Evolutionary conservation across 345 rosid genomes (phyloP).

Genomic region (Syzygium aqueum): DNA sequence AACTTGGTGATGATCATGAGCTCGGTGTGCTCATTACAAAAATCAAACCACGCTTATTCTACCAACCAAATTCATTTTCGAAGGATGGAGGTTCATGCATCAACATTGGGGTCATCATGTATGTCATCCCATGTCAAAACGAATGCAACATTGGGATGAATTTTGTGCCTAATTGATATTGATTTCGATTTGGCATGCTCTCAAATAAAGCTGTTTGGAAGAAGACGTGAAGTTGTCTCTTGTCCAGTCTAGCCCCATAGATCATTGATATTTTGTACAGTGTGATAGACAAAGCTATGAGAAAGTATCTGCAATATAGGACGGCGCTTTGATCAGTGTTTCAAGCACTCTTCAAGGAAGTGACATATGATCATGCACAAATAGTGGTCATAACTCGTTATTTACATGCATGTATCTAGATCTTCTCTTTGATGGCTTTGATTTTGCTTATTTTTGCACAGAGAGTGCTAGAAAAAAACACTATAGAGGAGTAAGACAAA

Average conservation of each 20-base stretch:
- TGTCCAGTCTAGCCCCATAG: not conserved
- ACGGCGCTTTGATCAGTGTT: not conserved
- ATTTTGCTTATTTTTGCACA: constrained; percentile 8
- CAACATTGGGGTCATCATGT: not conserved
- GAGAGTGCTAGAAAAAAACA: constrained; percentile 53
- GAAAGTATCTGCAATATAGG: not conserved
- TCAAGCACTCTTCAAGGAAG: not conserved
- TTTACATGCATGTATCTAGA: not conserved
- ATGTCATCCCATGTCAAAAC: not conserved
- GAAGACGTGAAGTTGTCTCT: not conserved
- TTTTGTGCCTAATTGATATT: not conserved
- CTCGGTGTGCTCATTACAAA: not conserved
- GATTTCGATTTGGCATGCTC: not conserved
- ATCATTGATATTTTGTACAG: not conserved
- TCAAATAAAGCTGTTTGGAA: not conserved
- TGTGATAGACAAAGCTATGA: not conserved
- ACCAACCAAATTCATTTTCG: not conserved
- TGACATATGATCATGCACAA: not conserved
- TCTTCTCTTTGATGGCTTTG: not conserved
- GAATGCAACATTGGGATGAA: not conserved
- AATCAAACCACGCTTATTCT: not conserved
- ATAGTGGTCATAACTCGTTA: not conserved
- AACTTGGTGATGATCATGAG: not conserved
- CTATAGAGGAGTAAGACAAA: constrained; percentile 93
- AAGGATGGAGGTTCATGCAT: not conserved